Conservation (phyloP, 805 yeast genomes). For the Yarrowia sp. region DNA sequence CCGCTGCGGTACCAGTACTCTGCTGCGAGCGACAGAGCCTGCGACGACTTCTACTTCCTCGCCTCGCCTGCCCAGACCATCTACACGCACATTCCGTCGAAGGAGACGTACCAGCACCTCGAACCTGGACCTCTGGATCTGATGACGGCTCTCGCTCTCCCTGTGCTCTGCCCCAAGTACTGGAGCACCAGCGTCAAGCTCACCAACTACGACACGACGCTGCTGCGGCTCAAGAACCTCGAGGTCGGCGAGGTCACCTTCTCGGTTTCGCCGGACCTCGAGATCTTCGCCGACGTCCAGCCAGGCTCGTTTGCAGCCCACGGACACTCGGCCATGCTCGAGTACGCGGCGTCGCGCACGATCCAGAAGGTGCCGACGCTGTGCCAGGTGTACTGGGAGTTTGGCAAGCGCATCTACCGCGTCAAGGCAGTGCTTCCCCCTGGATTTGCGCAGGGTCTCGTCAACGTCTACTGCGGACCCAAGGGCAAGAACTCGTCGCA, state of each 20-base stretch:
- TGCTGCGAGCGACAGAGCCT: slow-evolving; percentile 38
- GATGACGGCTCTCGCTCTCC: slow-evolving; percentile 72
- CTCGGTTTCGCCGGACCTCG: slow-evolving; percentile 66
- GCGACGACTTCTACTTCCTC: slow-evolving; percentile 68
- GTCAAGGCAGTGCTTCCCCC: slow-evolving; percentile 80
- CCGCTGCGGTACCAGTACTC: slow-evolving; percentile 49
- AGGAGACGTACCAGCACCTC: slow-evolving; percentile 77
- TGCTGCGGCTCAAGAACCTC: slow-evolving; percentile 66
- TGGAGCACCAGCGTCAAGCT: slow-evolving; percentile 58
- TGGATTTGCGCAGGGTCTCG: slow-evolving; percentile 62
- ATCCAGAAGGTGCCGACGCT: slow-evolving; percentile 54
- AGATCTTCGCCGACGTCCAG: slow-evolving; percentile 53
- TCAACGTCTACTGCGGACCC: slow-evolving; percentile 70
- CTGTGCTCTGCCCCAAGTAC: slow-evolving; percentile 82
- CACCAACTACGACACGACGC: slow-evolving; percentile 70
- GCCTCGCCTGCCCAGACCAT: slow-evolving; percentile 72
- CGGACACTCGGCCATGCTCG: slow-evolving; percentile 27
- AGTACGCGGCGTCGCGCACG: slow-evolving; percentile 39
- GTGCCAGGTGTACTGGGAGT: slow-evolving; percentile 76
- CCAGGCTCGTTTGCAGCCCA: slow-evolving; percentile 31
- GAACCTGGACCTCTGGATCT: slow-evolving; percentile 74
- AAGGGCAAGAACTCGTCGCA: slow-evolving; percentile 44
- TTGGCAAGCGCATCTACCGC: slow-evolving; percentile 62
- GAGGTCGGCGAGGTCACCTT: slow-evolving; percentile 80
- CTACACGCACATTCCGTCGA: slow-evolving; percentile 82